A percentile compares a stretch with the other conserved stretches of the same genome.
phyloP scores from a whole-genome alignment of 2,329 filamentous ascomycete genomes.

The Alternaria atra region DNA sequence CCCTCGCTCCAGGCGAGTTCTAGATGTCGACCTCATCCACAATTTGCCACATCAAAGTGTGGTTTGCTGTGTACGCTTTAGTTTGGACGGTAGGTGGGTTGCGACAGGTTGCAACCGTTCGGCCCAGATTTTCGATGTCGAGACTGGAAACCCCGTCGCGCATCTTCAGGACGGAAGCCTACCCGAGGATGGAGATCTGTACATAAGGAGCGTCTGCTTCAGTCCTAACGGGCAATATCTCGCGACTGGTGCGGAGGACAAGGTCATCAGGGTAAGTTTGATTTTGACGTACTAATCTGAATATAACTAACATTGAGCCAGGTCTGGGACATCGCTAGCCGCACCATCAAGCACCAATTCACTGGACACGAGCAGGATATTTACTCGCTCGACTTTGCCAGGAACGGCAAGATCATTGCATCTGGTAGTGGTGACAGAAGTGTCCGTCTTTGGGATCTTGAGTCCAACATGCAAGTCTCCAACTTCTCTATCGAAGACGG shows the following conservation, averaged over 20 bases:
- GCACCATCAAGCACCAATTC: constrained; percentile 90
- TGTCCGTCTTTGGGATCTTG: constrained; percentile 95
- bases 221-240: constrained; percentile 94
- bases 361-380: constrained; percentile 99
- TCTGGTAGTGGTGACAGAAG: constrained; percentile 95
- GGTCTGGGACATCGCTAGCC: constrained; percentile 92
- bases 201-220: constrained; percentile 98
- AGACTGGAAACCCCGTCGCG: constrained; percentile 84
- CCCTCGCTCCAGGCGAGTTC: constrained; percentile 82
- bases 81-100: constrained; percentile 91
- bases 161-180: constrained; percentile 89
- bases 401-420: constrained; percentile 91
- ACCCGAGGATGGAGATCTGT: constrained; percentile 89
- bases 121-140: constrained; percentile 98
- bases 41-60: constrained; percentile 94
- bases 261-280: constrained; percentile 84
- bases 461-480: constrained; percentile 80
- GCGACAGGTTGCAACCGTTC: constrained; percentile 97
- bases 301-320: constrained; percentile 47
- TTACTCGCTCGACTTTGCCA: constrained; percentile 93
- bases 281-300: background rate
- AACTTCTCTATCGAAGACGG: constrained; percentile 94
- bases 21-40: constrained; percentile 94
- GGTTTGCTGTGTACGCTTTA: constrained; percentile 97
- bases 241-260: constrained; percentile 96